Base-by-base conservation (phyloP, 768 basidiomycete genomes). In the Boletus subparvulus region DNA sequence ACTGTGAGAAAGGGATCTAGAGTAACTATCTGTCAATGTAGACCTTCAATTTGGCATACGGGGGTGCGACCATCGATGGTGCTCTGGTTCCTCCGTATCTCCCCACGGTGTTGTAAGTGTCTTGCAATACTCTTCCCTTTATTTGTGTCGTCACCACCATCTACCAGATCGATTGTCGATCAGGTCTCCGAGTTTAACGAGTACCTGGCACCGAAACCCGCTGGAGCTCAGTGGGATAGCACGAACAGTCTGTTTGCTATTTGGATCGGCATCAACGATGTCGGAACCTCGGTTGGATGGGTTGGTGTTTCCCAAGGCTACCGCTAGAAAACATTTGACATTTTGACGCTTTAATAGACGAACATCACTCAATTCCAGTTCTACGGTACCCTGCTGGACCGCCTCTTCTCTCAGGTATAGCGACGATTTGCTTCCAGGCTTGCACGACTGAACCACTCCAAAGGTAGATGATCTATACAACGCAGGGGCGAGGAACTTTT, bases 211-310 rank as follows among this genome's bases (percentile, higher is more conserved):
- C 71, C 62, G 36, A 82, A 81, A 65, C 84, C 85, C 1, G 67
- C 75, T 9, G 71, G 69, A 2, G 78, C 81, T 2, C 78, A 80
- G 0, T 88, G 87, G 87, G 77, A 78, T 24, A 78, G 79, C 54
- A 60, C 65, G 4, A 82, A 87, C 62, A 65, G 84, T 50, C 62
- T 88, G 46, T 88, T 89, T 69, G 81, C 81, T 0, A 69, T 87
- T n/a, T 88, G 79, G 78, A 86, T 89, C 54, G 87, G 87, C 1
- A 83, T 88, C 60, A 88, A 88, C 62, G 87, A 88, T 61, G 78
- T 88, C 33, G 55, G 61, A 30, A 56, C 28, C 39, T 64, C 54
- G 9, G 32, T 7, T 11, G 28, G 50, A 46, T 65, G 58, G 70
- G 70, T 68, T 32, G 11, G 56, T 47, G 4, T 52, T 63, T 55